Evolutionary conservation across 345 rosid species (phyloP).

Genomic region (Eucalyptus leucophloia): DNA sequence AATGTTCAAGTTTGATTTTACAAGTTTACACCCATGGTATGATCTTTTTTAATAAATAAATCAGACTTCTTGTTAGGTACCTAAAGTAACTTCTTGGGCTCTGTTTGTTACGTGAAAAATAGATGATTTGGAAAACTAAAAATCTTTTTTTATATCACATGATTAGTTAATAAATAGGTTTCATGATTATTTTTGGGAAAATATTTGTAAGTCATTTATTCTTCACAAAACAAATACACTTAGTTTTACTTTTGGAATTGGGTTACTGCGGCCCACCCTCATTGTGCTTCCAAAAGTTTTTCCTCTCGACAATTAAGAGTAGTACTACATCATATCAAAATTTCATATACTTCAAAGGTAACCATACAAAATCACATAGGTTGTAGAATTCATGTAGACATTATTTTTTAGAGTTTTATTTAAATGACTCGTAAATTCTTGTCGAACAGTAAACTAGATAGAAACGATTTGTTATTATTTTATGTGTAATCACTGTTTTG

Average conservation of each 20-base stretch:
- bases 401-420: no score
- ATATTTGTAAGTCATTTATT: neutral
- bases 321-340: neutral
- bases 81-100: neutral
- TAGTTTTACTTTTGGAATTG: neutral
- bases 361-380: neutral
- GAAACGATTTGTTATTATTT: no score
- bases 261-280: accelerated
- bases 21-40: neutral
- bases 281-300: neutral
- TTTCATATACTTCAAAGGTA: no score
- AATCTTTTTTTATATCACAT: no score
- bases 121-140: no score
- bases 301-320: neutral
- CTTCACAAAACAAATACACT: accelerated
- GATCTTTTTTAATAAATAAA: neutral
- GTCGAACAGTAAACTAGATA: no score
- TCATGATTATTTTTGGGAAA: no score
- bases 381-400: neutral
- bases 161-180: no score
- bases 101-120: no score
- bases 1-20: neutral
- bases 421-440: neutral
- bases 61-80: neutral
- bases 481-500: neutral